Base-by-base conservation (phyloP, 2,329 filamentous ascomycete species). In the Cadophora luteo-olivacea region DNA sequence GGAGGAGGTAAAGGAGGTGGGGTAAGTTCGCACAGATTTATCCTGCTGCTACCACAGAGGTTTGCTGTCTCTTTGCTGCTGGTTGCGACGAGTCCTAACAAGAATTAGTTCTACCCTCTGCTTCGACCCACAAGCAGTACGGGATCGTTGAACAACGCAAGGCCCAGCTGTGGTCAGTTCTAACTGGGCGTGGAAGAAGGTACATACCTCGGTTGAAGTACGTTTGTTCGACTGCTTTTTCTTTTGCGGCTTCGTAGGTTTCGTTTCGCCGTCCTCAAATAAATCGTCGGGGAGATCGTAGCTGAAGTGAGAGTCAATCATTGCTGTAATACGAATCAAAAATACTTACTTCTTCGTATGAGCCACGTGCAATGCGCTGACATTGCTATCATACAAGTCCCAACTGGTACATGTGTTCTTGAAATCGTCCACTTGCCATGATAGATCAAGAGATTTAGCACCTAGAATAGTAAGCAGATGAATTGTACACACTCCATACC, bases 271-370 rank as follows among this genome's bases (percentile, higher is more conserved):
- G 29, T 89, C 82, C 60, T 90, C 86, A 78, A 99, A 99, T 2
- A 98, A 89, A 79, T 99, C 95, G 69, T 93, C 90, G 33, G 96
- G 96, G 32, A 99, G 86, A 77, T 94, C 90, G 78, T 92, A 92
- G 80, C 94, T 97, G 76, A 49, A 22, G 41, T 25, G 55, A 19
- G 54, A 38, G 65, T 77, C 60, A 75, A 74, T 77, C 63, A 77
- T 58, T 33, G 11, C 60, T 63, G 36, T 16, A 41, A 32, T 4
- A 45, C 19, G 22, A 29, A 19, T 24, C 51, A 16, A 60, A 36
- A 48, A 55, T 19, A 82, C 90, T 82, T 85, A 97, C 94, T 91
- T 97, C 80, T 93, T 91, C 61, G 94, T 90, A 77, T 97, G 73
- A 52, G 71, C 73, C 38, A 98, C 89, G 65, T 90, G 89, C 63